Percentiles rank a stretch among this genome's conserved stretches.
phyloP scores from a whole-genome alignment of 768 basidiomycete genomes.

The Rhodotorula taiwanensis region DNA sequence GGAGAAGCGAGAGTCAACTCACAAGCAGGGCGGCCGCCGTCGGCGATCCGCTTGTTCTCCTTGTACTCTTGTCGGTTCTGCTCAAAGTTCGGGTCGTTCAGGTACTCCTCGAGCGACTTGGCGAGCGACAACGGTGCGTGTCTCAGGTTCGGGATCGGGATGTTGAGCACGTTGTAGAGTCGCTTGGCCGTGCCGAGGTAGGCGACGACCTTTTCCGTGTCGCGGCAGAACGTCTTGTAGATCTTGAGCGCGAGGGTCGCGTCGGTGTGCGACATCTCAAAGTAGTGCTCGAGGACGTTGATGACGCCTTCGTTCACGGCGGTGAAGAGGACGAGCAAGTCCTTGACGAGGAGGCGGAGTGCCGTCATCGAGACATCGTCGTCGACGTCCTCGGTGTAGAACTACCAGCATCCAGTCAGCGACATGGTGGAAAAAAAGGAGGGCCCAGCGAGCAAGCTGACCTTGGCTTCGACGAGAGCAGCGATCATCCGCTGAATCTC shows the following conservation, averaged over 20 bases:
- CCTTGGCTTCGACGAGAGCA: slow-evolving; percentile 75
- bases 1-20: background rate
- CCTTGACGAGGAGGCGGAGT: slow-evolving; percentile 88
- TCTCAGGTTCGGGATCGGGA: slow-evolving; percentile 87
- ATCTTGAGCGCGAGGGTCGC: slow-evolving; percentile 74
- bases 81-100: slow-evolving; percentile 94
- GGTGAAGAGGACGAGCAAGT: slow-evolving; percentile 88
- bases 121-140: slow-evolving; percentile 95
- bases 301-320: slow-evolving; percentile 88
- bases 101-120: slow-evolving; percentile 85
- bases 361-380: slow-evolving; percentile 85
- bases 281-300: slow-evolving; percentile 75
- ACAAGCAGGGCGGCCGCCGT: slow-evolving; percentile 42
- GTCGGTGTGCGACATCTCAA: slow-evolving; percentile 90
- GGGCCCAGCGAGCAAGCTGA: slow-evolving; percentile 51
- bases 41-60: slow-evolving; percentile 63
- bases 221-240: slow-evolving; percentile 88
- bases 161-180: slow-evolving; percentile 83
- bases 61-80: slow-evolving; percentile 89
- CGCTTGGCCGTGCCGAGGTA: slow-evolving; percentile 87
- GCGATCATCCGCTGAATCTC: slow-evolving; percentile 86
- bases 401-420: too few species aligned
- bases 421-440: too few species aligned
- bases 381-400: slow-evolving; percentile 86
- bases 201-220: slow-evolving; percentile 83